A percentile compares a stretch with the other conserved stretches of the same genome.
These are phyloP conservation scores for Botrytis sinoallii DNA, from an alignment of 2,329 filamentous ascomycete species.

Conservation along the genomic window DNA sequence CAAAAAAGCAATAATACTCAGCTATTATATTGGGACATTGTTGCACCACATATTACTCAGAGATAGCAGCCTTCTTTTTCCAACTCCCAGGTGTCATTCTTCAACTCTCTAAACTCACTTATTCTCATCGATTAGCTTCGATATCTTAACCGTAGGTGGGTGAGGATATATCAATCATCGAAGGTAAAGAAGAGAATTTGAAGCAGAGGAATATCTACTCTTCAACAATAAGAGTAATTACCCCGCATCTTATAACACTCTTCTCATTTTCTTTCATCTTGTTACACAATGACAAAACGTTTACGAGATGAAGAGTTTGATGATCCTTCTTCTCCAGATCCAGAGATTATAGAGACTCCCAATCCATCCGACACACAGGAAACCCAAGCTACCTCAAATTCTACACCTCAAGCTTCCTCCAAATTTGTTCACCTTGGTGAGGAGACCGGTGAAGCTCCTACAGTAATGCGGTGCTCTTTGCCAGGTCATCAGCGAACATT, in stretches of 20 bases:
- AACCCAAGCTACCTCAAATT: conserved; percentile 31
- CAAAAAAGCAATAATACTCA: not conserved
- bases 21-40: not conserved
- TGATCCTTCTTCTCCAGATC: conserved; percentile 42
- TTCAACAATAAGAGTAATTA: conserved; percentile 37
- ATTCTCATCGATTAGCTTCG: not conserved
- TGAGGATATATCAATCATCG: not conserved
- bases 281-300: conserved; percentile 56
- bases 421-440: conserved; percentile 65
- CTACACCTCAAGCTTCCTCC: conserved; percentile 36
- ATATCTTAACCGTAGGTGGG: not conserved
- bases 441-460: conserved; percentile 42
- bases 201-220: conserved; percentile 10
- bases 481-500: conserved; percentile 73
- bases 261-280: conserved; percentile 19
- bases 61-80: not conserved
- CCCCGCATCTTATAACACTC: conserved; percentile 32
- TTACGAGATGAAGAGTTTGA: conserved; percentile 50
- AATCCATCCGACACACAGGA: conserved; percentile 25
- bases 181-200: not conserved
- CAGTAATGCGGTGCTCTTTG: conserved; percentile 72
- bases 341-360: conserved; percentile 27
- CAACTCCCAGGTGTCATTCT: not conserved
- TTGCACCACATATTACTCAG: not conserved
- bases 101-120: not conserved